Percentiles rank a stretch among this genome's conserved stretches.
Conservation (phyloP, 495 filamentous ascomycete genomes). For the Xylaria palmicola region DNA sequence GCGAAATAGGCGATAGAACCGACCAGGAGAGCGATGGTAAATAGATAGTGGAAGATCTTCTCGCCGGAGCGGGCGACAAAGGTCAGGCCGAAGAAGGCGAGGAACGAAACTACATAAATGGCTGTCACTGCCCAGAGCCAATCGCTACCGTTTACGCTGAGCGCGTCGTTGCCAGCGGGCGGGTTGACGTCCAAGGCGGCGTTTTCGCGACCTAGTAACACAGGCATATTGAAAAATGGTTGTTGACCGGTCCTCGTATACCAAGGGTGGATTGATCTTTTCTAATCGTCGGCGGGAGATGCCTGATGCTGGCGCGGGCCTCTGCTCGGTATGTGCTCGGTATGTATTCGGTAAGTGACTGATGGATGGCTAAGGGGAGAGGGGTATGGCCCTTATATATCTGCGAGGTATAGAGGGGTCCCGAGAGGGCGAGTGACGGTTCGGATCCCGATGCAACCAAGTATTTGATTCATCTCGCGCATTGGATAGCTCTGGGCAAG, state of each 20-base stretch:
- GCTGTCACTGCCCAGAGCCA: constrained; percentile 49
- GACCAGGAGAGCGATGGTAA: constrained; percentile 46
- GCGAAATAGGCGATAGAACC: constrained; percentile 49
- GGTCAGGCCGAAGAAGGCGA: constrained; percentile 38
- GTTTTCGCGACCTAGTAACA: constrained; percentile 37
- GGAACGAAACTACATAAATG: constrained; percentile 40
- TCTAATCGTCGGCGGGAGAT: neutral
- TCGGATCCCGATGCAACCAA: constrained; percentile 1
- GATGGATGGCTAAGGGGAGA: neutral
- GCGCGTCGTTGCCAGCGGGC: constrained; percentile 34
- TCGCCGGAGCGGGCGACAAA: constrained; percentile 44
- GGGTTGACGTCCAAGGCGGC: constrained; percentile 47
- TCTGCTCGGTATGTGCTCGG: neutral
- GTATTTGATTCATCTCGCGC: neutral
- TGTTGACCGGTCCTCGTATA: neutral
- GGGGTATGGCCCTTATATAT: constrained; percentile 9
- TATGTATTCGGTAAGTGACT: neutral
- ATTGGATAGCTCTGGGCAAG: neutral
- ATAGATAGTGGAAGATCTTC: constrained; percentile 56
- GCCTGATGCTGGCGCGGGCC: neutral
- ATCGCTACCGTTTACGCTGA: constrained; percentile 46
- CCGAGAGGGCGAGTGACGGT: neutral
- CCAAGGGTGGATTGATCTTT: neutral
- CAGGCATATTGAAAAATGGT: constrained; percentile 20
- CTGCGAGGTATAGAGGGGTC: neutral